These are phyloP conservation scores for Corynespora cassiicola DNA, from an alignment of 2,329 filamentous ascomycete species.

Conservation along the genomic window DNA sequence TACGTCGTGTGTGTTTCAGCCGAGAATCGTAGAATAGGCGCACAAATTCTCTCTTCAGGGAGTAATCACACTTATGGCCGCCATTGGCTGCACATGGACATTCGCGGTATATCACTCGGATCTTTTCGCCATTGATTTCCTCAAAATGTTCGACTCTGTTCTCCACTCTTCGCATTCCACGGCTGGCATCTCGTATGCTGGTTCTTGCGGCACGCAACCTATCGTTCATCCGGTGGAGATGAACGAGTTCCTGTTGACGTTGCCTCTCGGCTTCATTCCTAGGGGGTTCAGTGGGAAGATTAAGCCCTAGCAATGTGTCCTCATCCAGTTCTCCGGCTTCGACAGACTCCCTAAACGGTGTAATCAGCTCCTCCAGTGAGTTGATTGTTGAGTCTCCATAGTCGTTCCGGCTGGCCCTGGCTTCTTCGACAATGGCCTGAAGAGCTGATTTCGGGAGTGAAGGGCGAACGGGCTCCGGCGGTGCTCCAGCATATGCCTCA, in stretches of 20 bases:
- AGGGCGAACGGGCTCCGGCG: constrained; percentile 20
- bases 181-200: constrained; percentile 52
- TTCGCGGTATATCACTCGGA: constrained; percentile 15
- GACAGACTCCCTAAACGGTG: constrained; percentile 20
- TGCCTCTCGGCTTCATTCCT: constrained; percentile 50
- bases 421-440: constrained; percentile 49
- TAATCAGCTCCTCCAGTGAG: constrained; percentile 54
- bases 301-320: constrained; percentile 39
- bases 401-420: constrained; percentile 36
- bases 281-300: constrained; percentile 32
- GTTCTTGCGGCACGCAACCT: constrained; percentile 47
- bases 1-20: constrained; percentile 25
- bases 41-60: constrained; percentile 30
- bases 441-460: constrained; percentile 44
- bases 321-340: constrained; percentile 34
- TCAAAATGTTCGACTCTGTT: constrained; percentile 45
- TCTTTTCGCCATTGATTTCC: constrained; percentile 17
- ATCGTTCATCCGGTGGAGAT: constrained; percentile 51
- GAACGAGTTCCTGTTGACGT: constrained; percentile 49
- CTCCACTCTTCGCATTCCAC: constrained; percentile 51
- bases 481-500: constrained; percentile 1
- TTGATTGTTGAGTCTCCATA: constrained; percentile 56
- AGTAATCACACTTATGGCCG: constrained; percentile 15
- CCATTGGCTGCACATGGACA: constrained; percentile 27
- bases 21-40: constrained; percentile 33